Percentiles rank a stretch among this genome's conserved stretches.
phyloP scores from a whole-genome alignment of 2,329 filamentous ascomycete genomes.

The Orbilia ellipsospora region DNA sequence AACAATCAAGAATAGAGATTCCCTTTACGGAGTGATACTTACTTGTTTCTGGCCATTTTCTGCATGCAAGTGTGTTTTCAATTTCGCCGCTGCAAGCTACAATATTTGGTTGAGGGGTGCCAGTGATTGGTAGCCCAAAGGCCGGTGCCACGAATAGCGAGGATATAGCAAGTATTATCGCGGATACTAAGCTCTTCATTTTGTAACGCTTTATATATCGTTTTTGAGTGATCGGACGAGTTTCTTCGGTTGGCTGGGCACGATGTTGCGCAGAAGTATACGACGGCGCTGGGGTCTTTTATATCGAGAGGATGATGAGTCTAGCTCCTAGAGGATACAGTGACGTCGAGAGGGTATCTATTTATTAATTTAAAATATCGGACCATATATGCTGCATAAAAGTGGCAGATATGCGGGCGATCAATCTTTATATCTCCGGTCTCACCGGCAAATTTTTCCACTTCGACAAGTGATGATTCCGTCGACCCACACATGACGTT shows the following conservation, averaged over 20 bases:
- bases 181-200: constrained; percentile 29
- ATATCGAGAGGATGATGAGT: too few relatives aligned
- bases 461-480: too few relatives aligned
- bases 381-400: too few relatives aligned
- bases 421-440: too few relatives aligned
- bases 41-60: constrained; percentile 25
- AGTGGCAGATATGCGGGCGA: too few relatives aligned
- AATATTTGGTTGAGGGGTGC: constrained; percentile 2
- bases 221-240: neutral
- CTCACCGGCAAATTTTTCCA: too few relatives aligned
- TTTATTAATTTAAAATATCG: too few relatives aligned
- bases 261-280: neutral
- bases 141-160: constrained; percentile 17
- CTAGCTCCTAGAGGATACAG: too few relatives aligned
- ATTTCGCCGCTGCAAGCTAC: constrained; percentile 25
- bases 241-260: neutral
- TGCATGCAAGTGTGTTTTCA: constrained; percentile 23
- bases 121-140: constrained; percentile 11
- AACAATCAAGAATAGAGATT: too few relatives aligned
- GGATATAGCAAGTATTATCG: constrained; percentile 3
- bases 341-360: too few relatives aligned
- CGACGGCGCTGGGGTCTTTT: neutral
- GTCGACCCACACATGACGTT: too few relatives aligned
- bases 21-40: constrained; percentile 3
- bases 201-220: neutral